Evolutionary conservation across 495 filamentous ascomycete species (phyloP).

Genomic region (Acidomyces sp.): DNA sequence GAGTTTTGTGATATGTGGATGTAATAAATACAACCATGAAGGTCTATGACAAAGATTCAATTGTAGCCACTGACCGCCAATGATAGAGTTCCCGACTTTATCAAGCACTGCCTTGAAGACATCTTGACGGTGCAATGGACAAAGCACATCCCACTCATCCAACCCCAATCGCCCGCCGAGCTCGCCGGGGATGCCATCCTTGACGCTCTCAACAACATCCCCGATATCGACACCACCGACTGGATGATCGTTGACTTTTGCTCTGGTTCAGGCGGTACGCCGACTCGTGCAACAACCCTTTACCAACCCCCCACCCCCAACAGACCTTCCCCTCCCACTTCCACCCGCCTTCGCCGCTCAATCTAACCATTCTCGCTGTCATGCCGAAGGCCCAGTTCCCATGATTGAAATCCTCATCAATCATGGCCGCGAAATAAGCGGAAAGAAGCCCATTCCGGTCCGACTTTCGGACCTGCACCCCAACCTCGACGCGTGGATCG

Average conservation of each 20-base stretch:
- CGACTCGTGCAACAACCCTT: too few relatives aligned
- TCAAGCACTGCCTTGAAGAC: slow-evolving; percentile 20
- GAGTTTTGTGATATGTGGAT: slow-evolving; percentile 14
- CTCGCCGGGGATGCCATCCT: slow-evolving; percentile 17
- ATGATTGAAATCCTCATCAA: slow-evolving; percentile 26
- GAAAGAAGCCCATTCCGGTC: slow-evolving; percentile 39
- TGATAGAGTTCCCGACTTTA: neutral
- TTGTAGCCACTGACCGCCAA: neutral
- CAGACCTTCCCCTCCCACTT: too few relatives aligned
- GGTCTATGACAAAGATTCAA: too few relatives aligned
- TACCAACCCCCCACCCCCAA: too few relatives aligned
- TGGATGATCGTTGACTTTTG: slow-evolving; percentile 53
- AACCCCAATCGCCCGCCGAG: slow-evolving; percentile 21
- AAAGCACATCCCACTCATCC: slow-evolving; percentile 22
- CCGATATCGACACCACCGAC: slow-evolving; percentile 1
- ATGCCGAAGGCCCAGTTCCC: slow-evolving; percentile 14
- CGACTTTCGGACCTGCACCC: slow-evolving; percentile 59
- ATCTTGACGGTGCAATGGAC: slow-evolving; percentile 27
- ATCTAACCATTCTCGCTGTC: too few relatives aligned
- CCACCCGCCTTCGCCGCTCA: too few relatives aligned
- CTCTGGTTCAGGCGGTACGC: slow-evolving; percentile 52
- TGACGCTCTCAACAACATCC: slow-evolving; percentile 13
- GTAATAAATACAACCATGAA: too few relatives aligned
- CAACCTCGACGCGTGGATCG: slow-evolving; percentile 47
- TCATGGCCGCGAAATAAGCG: slow-evolving; percentile 11